These are phyloP conservation scores for Hypoxylon sp. DNA, from an alignment of 2,329 filamentous ascomycete genomes.

Conservation along the genomic window DNA sequence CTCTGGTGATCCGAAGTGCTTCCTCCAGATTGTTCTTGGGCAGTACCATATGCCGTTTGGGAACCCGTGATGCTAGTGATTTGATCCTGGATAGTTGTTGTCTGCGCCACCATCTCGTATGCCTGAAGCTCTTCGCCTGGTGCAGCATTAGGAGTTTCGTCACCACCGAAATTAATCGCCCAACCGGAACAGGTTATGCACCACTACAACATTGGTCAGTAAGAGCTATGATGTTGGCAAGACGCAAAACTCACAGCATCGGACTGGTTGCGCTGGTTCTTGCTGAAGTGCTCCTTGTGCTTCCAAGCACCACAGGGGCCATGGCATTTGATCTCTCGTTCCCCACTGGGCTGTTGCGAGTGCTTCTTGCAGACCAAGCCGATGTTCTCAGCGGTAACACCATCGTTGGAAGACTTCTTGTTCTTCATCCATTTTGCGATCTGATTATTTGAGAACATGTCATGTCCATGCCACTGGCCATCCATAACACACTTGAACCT, in stretches of 20 bases:
- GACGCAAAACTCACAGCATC: constrained; percentile 50
- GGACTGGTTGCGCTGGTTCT: constrained; percentile 51
- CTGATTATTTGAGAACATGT: constrained; percentile 53
- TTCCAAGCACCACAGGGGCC: constrained; percentile 55
- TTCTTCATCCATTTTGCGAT: constrained; percentile 49
- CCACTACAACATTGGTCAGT: constrained; percentile 50
- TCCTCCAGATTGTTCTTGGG: neutral
- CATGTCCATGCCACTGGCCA: constrained; percentile 51
- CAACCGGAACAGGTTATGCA: constrained; percentile 56
- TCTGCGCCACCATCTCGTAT: constrained; percentile 12
- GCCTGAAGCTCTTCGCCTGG: constrained; percentile 40
- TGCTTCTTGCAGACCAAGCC: constrained; percentile 54
- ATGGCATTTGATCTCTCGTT: constrained; percentile 47
- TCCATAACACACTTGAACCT: constrained; percentile 54
- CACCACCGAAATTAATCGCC: constrained; percentile 48
- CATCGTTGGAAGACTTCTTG: constrained; percentile 30
- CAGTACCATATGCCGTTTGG: neutral
- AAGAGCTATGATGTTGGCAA: neutral
- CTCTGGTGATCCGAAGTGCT: constrained; percentile 1
- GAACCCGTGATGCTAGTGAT: neutral
- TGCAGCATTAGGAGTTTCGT: constrained; percentile 45
- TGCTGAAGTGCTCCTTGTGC: constrained; percentile 54
- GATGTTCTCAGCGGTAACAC: constrained; percentile 44
- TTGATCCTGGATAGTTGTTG: neutral
- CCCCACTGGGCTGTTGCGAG: constrained; percentile 23